These are phyloP conservation scores for Starmera dryadoides DNA, from an alignment of 805 yeast genomes.

Conservation along the genomic window DNA sequence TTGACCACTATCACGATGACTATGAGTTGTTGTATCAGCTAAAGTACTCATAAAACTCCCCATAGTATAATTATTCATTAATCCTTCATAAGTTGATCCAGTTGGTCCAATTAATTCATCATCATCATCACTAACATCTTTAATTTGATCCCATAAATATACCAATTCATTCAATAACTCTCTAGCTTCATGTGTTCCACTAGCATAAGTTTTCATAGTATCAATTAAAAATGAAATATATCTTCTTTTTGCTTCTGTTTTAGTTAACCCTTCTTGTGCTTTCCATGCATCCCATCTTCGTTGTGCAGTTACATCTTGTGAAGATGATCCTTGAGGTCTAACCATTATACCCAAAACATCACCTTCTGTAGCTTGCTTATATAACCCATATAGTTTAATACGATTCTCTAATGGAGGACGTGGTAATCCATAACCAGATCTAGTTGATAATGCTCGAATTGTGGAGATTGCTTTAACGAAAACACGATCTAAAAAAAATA, in stretches of 20 bases:
- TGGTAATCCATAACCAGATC: slow-evolving; percentile 57
- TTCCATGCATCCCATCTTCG: slow-evolving; percentile 88
- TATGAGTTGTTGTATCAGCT: neutral
- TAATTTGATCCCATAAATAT: slow-evolving; percentile 67
- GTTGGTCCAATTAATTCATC: too few relatives aligned
- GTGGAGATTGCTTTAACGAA: slow-evolving; percentile 80
- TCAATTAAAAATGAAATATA: slow-evolving; percentile 65
- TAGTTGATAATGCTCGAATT: slow-evolving; percentile 61
- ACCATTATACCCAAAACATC: slow-evolving; percentile 64
- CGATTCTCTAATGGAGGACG: slow-evolving; percentile 71
- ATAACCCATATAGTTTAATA: slow-evolving; percentile 67
- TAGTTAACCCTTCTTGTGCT: slow-evolving; percentile 56
- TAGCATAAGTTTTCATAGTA: slow-evolving; percentile 65
- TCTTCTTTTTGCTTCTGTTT: slow-evolving; percentile 65
- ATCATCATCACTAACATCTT: slow-evolving; percentile 26
- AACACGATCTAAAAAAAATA: slow-evolving; percentile 48
- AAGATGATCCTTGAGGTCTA: slow-evolving; percentile 51
- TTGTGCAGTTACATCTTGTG: slow-evolving; percentile 61
- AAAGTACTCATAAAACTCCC: neutral
- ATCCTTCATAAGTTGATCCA: neutral
- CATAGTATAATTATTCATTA: neutral
- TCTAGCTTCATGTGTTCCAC: slow-evolving; percentile 58
- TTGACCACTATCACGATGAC: neutral
- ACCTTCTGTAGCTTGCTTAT: slow-evolving; percentile 88
- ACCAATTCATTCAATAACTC: slow-evolving; percentile 64